These are phyloP conservation scores for Malassezia cuniculi DNA, from an alignment of 1,284 basidiomycete genomes.

Conservation along the genomic window DNA sequence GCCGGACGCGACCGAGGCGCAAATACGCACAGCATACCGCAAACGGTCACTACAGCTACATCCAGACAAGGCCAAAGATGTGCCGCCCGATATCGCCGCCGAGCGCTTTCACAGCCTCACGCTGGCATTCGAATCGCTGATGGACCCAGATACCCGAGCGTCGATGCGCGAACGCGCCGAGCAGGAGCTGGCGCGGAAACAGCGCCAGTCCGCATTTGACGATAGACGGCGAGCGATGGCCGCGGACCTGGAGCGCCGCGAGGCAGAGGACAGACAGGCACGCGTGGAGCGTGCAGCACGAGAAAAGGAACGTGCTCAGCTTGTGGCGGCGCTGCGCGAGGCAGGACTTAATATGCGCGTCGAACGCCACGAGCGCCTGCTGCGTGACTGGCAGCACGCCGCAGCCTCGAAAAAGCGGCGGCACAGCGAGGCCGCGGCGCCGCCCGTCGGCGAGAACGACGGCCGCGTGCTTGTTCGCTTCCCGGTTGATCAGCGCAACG, in stretches of 20 bases:
- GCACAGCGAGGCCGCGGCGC: slow-evolving; percentile 9
- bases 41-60: slow-evolving; percentile 33
- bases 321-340: slow-evolving; percentile 16
- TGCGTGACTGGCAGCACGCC: slow-evolving; percentile 16
- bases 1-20: slow-evolving; percentile 61
- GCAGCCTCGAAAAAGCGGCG: slow-evolving; percentile 12
- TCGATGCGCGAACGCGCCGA: slow-evolving; percentile 68
- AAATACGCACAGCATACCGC: slow-evolving; percentile 63
- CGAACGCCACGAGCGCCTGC: slow-evolving; percentile 14
- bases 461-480: slow-evolving; percentile 28
- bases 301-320: slow-evolving; percentile 1
- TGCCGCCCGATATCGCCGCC: slow-evolving; percentile 48
- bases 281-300: slow-evolving; percentile 1
- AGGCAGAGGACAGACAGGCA: slow-evolving; percentile 52
- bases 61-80: slow-evolving; percentile 38
- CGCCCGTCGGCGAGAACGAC: slow-evolving; percentile 23
- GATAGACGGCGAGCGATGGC: slow-evolving; percentile 65
- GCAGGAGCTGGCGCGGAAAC: slow-evolving; percentile 57
- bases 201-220: slow-evolving; percentile 63
- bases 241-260: slow-evolving; percentile 69
- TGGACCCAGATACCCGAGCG: slow-evolving; percentile 68
- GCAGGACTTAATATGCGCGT: slow-evolving; percentile 19
- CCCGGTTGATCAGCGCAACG: slow-evolving; percentile 18
- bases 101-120: slow-evolving; percentile 77
- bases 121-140: slow-evolving; percentile 68